Evolutionary conservation across 2,329 filamentous ascomycete species (phyloP).

Genomic region (Trichoderma sp.): DNA sequence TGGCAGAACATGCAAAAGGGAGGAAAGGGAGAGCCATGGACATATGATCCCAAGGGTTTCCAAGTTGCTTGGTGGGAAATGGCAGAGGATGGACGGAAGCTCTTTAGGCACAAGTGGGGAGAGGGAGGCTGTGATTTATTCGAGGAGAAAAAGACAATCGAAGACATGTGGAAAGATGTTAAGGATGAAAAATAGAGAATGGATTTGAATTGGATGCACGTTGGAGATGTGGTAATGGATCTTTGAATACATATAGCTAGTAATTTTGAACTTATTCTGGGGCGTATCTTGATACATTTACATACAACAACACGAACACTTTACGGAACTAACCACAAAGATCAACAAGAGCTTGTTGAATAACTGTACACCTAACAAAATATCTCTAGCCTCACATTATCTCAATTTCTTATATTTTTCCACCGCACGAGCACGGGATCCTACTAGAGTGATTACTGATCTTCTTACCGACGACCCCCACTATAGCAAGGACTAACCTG

Average conservation of each 20-base stretch:
- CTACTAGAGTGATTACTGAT: background rate
- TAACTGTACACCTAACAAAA: background rate
- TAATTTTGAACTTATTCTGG: too few relatives aligned
- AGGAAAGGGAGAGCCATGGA: slow-evolving; percentile 16
- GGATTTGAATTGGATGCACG: background rate
- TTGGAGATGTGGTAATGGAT: background rate
- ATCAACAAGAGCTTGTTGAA: background rate
- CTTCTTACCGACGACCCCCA: background rate
- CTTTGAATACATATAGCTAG: background rate
- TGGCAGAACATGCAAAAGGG: slow-evolving; percentile 19
- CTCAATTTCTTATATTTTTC: background rate
- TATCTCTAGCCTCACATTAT: background rate
- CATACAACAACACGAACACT: background rate
- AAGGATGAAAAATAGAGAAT: background rate
- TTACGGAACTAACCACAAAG: too few relatives aligned
- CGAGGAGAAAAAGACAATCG: background rate
- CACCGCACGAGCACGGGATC: background rate
- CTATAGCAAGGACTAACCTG: background rate
- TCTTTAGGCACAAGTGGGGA: slow-evolving; percentile 7
- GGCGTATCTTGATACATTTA: too few relatives aligned
- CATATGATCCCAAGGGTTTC: slow-evolving; percentile 12
- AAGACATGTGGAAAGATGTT: background rate
- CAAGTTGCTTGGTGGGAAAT: slow-evolving; percentile 15
- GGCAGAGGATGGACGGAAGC: slow-evolving; percentile 1
- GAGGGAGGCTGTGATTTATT: background rate